These are phyloP conservation scores for Trichoderma citrinoviride DNA, from an alignment of 2,329 filamentous ascomycete genomes.

Conservation along the genomic window DNA sequence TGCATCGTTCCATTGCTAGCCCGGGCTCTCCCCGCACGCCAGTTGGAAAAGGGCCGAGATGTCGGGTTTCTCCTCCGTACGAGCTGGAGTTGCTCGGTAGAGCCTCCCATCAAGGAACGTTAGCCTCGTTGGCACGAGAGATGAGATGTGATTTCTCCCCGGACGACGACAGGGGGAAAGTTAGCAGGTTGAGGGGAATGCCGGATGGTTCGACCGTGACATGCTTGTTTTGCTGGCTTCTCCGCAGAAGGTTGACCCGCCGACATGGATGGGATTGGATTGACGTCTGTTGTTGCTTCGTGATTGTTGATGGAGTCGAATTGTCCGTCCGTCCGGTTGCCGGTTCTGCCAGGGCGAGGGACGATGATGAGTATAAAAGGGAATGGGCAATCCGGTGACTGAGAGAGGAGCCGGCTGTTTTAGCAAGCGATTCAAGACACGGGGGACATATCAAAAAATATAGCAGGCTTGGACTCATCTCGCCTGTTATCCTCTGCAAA, in stretches of 20 bases:
- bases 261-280: constrained; percentile 14
- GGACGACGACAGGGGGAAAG: background rate
- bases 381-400: background rate
- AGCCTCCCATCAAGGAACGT: no score
- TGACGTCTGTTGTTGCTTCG: background rate
- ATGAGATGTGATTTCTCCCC: constrained; percentile 11
- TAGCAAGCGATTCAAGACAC: background rate
- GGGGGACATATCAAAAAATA: background rate
- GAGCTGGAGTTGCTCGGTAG: background rate
- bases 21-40: constrained; percentile 13
- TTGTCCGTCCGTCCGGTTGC: constrained; percentile 3
- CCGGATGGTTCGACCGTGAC: background rate
- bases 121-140: background rate
- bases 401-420: background rate
- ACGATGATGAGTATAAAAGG: background rate
- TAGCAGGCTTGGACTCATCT: background rate
- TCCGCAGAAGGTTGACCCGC: constrained; percentile 13
- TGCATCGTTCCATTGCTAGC: constrained; percentile 8
- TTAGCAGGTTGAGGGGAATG: background rate
- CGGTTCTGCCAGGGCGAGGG: background rate
- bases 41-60: constrained; percentile 20
- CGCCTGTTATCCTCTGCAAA: background rate
- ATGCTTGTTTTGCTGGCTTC: constrained; percentile 1
- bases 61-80: background rate
- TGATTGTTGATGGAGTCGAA: background rate